These are phyloP conservation scores for Periconia sp. DNA, from an alignment of 2,329 filamentous ascomycete species.

Conservation along the genomic window DNA sequence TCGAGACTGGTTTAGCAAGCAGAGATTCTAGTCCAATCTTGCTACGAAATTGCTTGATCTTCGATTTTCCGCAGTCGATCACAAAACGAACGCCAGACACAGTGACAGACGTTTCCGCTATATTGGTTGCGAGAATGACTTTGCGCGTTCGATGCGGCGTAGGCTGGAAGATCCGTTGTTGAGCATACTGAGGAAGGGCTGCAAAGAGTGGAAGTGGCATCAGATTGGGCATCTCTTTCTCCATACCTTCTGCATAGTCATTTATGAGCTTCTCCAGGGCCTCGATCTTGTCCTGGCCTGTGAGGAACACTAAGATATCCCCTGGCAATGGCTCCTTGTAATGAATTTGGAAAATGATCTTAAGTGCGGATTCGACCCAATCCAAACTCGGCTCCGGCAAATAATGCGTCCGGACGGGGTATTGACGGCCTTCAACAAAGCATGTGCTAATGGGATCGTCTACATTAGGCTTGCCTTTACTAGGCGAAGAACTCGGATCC, in stretches of 20 bases:
- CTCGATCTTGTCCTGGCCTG: constrained; percentile 92
- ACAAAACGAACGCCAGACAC: constrained; percentile 92
- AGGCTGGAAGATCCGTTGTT: constrained; percentile 84
- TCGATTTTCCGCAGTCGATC: constrained; percentile 90
- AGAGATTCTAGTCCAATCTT: constrained; percentile 88
- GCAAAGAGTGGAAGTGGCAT: constrained; percentile 84
- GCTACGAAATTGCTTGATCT: constrained; percentile 88
- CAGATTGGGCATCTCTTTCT: constrained; percentile 74
- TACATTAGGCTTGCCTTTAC: constrained; percentile 3
- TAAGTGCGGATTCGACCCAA: constrained; percentile 80
- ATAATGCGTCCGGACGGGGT: constrained; percentile 80
- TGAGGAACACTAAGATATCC: constrained; percentile 90
- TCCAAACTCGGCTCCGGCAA: constrained; percentile 77
- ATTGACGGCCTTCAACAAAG: constrained; percentile 85
- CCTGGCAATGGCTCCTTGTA: constrained; percentile 88
- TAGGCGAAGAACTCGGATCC: constrained; percentile 1
- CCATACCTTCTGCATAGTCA: constrained; percentile 75
- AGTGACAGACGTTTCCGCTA: constrained; percentile 97
- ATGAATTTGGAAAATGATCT: constrained; percentile 85
- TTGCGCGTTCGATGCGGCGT: constrained; percentile 79
- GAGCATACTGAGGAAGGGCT: constrained; percentile 82
- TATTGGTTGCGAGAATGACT: constrained; percentile 91
- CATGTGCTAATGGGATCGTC: constrained; percentile 52
- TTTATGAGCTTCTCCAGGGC: constrained; percentile 79
- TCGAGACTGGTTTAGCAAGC: constrained; percentile 87